A percentile compares a stretch with the other conserved stretches of the same genome.
Conservation (phyloP, 1,139 yeast species). For the Yamadazyma pseudoaaseri region DNA sequence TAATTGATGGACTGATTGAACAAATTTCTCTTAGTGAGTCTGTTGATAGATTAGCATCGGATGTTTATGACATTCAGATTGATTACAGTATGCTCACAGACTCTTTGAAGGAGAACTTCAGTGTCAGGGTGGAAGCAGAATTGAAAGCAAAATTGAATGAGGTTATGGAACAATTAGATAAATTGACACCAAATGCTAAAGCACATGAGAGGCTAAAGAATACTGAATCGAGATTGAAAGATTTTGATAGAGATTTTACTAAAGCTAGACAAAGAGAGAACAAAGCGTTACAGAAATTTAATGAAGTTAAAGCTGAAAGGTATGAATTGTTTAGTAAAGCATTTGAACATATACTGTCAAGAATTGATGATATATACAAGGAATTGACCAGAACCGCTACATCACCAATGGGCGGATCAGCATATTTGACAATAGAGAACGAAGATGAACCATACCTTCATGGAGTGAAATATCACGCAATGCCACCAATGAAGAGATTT, state of each 20-base stretch:
- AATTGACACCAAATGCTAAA: constrained; percentile 74
- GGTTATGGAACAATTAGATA: constrained; percentile 49
- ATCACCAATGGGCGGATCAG: constrained; percentile 88
- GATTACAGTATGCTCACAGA: constrained; percentile 55
- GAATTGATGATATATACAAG: constrained; percentile 80
- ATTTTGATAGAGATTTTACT: constrained; percentile 65
- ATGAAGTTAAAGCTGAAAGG: constrained; percentile 59
- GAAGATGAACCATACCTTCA: constrained; percentile 85
- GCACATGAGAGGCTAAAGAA: constrained; percentile 77
- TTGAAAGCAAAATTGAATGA: constrained; percentile 36
- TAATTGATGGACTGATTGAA: constrained; percentile 56
- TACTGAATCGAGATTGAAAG: constrained; percentile 59
- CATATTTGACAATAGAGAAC: constrained; percentile 81
- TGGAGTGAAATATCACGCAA: constrained; percentile 89
- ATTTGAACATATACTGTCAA: constrained; percentile 68
- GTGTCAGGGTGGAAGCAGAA: constrained; percentile 45
- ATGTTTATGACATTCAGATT: constrained; percentile 48
- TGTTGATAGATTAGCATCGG: constrained; percentile 37
- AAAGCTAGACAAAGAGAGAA: constrained; percentile 62
- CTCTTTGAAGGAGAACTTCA: constrained; percentile 39
- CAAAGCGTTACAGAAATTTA: constrained; percentile 55
- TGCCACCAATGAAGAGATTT: constrained; percentile 95
- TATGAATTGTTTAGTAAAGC: constrained; percentile 66
- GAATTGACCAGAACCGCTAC: constrained; percentile 72
- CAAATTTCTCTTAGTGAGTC: constrained; percentile 46